phyloP scores from a whole-genome alignment of 345 rosid species.

The Cardiospermum halicacabum region DNA sequence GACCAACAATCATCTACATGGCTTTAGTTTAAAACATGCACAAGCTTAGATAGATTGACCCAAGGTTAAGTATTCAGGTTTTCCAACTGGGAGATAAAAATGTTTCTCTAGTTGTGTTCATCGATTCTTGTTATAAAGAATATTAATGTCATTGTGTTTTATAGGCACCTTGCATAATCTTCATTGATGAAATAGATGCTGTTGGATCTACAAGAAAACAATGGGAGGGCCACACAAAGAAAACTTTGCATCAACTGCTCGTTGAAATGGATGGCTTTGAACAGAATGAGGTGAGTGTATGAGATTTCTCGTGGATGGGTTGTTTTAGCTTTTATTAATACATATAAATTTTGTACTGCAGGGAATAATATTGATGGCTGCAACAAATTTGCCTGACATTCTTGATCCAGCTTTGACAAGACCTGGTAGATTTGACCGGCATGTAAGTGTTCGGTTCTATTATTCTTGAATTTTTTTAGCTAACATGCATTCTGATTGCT shows the following conservation, averaged over 20 bases:
- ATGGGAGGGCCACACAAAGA: slow-evolving; percentile 99
- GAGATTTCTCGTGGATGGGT: background rate
- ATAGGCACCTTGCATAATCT: slow-evolving; percentile 96
- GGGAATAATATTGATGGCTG: slow-evolving; percentile 99
- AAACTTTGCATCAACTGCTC: slow-evolving; percentile 95
- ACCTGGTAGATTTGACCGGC: slow-evolving; percentile 98
- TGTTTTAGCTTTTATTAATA: slow-evolving; percentile 7
- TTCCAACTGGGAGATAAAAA: background rate
- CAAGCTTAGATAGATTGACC: too few species aligned
- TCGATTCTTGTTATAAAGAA: too few species aligned
- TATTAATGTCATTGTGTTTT: slow-evolving; percentile 11
- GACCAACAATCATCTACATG: too few species aligned
- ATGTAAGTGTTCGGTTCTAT: slow-evolving; percentile 53
- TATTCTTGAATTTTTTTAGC: background rate
- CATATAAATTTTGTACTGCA: slow-evolving; percentile 24
- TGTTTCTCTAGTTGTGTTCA: background rate
- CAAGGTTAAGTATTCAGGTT: too few species aligned
- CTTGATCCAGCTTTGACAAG: slow-evolving; percentile 99
- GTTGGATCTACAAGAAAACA: slow-evolving; percentile 97
- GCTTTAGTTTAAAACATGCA: too few species aligned
- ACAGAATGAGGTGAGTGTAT: slow-evolving; percentile 73
- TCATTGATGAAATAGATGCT: slow-evolving; percentile 98
- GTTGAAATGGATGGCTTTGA: slow-evolving; percentile 99
- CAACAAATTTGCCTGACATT: slow-evolving; percentile 97
- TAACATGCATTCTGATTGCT: background rate